These are phyloP conservation scores for rapeseed (Brassica napus) DNA, from an alignment of 345 rosid genomes.

Conservation along the genomic window Da-Ae NC_063442.1:12308001-12308500, in stretches of 20 bases:
- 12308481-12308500: conserved; percentile 57
- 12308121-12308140: conserved; percentile 52
- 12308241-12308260: conserved; percentile 65
- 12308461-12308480: conserved; percentile 58
- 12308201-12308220: conserved; percentile 60
- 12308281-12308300: conserved; percentile 61
- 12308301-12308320: conserved; percentile 67
- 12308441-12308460: conserved; percentile 70
- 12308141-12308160: conserved; percentile 65
- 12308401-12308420: conserved; percentile 67
- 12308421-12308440: conserved; percentile 86
- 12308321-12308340: conserved; percentile 86
- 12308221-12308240: conserved; percentile 74
- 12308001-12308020: conserved; percentile 23
- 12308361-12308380: conserved; percentile 64
- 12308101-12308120: conserved; percentile 29
- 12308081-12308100: conserved; percentile 31
- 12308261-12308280: conserved; percentile 66
- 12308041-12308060: conserved; percentile 28
- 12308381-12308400: conserved; percentile 68
- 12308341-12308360: conserved; percentile 76
- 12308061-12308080: conserved; percentile 17
- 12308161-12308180: conserved; percentile 46
- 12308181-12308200: conserved; percentile 49
- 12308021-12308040: conserved; percentile 32